phyloP scores from a whole-genome alignment of 139 green algal genomes.

The Chlorella sorokiniana region DNA sequence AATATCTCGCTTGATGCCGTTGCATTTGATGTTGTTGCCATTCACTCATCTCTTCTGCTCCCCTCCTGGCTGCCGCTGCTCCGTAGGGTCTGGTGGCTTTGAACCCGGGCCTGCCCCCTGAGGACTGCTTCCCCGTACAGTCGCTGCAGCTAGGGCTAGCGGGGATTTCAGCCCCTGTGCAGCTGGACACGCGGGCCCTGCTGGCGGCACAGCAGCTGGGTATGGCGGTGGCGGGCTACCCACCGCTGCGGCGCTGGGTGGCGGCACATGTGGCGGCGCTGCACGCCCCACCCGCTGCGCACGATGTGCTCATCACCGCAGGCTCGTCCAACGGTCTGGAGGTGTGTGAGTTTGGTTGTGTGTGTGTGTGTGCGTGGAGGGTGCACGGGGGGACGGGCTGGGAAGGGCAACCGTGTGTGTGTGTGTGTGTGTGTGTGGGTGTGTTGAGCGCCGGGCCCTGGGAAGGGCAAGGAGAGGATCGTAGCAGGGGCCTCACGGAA shows the following conservation, averaged over 20 bases:
- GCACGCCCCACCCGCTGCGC: slow-evolving; percentile 27
- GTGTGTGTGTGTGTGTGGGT: too few species aligned
- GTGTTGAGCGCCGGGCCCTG: too few species aligned
- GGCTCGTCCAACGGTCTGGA: slow-evolving; percentile 44
- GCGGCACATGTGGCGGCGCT: slow-evolving; percentile 20
- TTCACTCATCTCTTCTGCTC: not conserved
- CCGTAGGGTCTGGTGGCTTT: not conserved
- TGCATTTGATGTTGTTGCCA: not conserved
- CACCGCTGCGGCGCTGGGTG: slow-evolving; percentile 38
- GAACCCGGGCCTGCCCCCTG: not conserved
- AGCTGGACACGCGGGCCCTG: not conserved
- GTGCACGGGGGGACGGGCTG: not conserved
- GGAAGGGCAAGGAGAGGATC: too few species aligned
- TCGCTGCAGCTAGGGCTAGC: not conserved
- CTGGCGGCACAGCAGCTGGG: not conserved
- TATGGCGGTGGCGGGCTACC: slow-evolving; percentile 7
- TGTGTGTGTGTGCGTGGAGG: not conserved
- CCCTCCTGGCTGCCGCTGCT: not conserved
- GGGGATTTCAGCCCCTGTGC: not conserved
- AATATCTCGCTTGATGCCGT: not conserved
- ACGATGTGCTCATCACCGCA: slow-evolving; percentile 39
- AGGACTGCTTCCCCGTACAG: not conserved
- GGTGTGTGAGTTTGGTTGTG: not conserved
- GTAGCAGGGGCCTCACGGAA: too few species aligned
- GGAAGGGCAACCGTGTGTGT: too few species aligned